Base-by-base conservation (phyloP, 176 grass and related monocot genomes). In the Puccinellia tenuiflora region DNA sequence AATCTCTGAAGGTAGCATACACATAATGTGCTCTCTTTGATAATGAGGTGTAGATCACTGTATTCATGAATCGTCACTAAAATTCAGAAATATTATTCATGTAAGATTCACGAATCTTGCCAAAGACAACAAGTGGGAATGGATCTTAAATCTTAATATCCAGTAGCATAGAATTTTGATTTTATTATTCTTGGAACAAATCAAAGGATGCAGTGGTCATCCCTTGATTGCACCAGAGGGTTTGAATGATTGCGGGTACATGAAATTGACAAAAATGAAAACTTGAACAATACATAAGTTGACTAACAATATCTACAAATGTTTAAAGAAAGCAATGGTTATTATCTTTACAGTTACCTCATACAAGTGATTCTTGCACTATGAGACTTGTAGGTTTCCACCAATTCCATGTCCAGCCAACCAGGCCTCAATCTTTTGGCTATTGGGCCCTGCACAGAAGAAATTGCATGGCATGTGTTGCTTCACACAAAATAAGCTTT, bases 291-390 rank as follows among this genome's bases (percentile, higher is more conserved):
- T 70, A 82, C 20, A 59, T 51, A 70, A 37, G 26, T 1, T 70
- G 14, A 11, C 55, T 24, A 24, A 51, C 1, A 76, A 46, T 37
- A 51, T 40, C 69, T 7, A 35, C 12, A 74, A 1, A 62, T 73
- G 11, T 7, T 14, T 29, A 26, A 71, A 39, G 46, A 81, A 33
- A 70, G 28, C 6, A 64, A 43, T 29, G 12, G 45, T 30, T 73
- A 65, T 40, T 76, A 55, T 1, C 29, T 82, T 81, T 57, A 40
- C 0, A 20, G 51, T 77, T 66, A 98, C 95, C 95, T 89, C 86
- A 91, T 90, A 81, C 82, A 90, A 67, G 95, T 95, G 72, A 95
- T 91, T 79, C 86, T 91, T 89, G 95, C 89, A 77, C 90, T 74
- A 90, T 98, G 95, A 82, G 42, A 85, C 34, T 11, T 89, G 64